Evolutionary conservation across 2,329 filamentous ascomycete species (phyloP).

Genomic region (Samsoniella hepiali): DNA sequence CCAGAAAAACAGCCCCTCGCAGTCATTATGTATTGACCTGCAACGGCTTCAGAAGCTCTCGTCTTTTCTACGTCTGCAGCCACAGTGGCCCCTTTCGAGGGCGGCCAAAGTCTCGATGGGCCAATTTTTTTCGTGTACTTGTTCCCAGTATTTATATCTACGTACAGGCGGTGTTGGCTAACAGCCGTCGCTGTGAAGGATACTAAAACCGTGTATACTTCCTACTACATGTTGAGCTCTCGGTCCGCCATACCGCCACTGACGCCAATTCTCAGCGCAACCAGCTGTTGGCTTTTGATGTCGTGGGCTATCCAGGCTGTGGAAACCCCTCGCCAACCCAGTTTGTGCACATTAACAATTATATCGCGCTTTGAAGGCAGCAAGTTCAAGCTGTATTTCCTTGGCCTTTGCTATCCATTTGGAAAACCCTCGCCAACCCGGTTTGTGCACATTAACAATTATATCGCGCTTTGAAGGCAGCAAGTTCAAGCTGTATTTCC

Average conservation of each 20-base stretch:
- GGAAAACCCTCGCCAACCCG: conserved; percentile 40
- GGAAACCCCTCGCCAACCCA: conserved; percentile 40
- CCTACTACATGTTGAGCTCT: not conserved
- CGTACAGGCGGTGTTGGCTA: not conserved
- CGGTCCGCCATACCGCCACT: conserved; percentile 10
- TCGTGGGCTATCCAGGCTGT: conserved; percentile 42
- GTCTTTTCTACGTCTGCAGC: conserved; percentile 16
- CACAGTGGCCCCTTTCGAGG: not conserved
- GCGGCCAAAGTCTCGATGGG: not conserved
- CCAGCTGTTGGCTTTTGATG: conserved; percentile 3
- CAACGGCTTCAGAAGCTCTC: conserved; percentile 15
- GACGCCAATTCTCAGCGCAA: conserved; percentile 21
- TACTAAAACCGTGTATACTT: not conserved
- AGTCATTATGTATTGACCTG: conserved; percentile 8
- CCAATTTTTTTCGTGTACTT: not conserved
- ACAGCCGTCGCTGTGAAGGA: not conserved
- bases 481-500: not conserved
- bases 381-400: not conserved
- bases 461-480: not conserved
- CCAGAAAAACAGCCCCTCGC: conserved; percentile 15
- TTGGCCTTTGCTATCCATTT: conserved; percentile 21
- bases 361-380: not conserved
- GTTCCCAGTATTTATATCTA: not conserved
- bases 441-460: conserved; percentile 22
- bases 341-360: conserved; percentile 22